Conservation (phyloP, 78 protist genomes). For the Anaeramoeba ignava region DNA sequence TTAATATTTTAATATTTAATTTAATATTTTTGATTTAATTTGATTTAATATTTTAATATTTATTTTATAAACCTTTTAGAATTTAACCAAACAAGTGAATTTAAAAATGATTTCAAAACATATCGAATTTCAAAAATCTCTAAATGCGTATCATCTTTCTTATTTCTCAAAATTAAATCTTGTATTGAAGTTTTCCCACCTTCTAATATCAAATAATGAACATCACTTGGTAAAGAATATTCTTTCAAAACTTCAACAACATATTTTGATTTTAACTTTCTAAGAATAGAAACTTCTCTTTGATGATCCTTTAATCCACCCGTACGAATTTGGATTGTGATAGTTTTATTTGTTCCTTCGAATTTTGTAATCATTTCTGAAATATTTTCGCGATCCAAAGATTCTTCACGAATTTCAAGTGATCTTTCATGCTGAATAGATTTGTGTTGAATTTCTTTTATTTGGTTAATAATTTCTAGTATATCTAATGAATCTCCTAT, state of each 20-base stretch:
- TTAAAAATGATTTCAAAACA: neutral
- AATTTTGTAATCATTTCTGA: neutral
- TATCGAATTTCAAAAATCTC: neutral
- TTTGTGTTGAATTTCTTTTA: neutral
- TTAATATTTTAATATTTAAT: no score
- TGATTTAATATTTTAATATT: no score
- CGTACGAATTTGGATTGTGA: neutral
- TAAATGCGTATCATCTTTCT: neutral
- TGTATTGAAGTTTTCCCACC: no score
- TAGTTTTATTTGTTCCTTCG: neutral
- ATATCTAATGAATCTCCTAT: neutral
- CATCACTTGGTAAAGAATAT: neutral
- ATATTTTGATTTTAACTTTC: neutral
- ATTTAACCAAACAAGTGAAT: neutral
- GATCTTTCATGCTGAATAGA: no score
- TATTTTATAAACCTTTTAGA: neutral
- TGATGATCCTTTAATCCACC: neutral
- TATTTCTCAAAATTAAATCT: no score
- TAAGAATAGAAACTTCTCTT: neutral
- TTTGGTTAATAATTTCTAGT: neutral
- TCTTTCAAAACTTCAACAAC: neutral
- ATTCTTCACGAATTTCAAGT: no score
- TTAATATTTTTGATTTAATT: no score
- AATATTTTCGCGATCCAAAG: neutral
- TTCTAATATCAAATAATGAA: no score